These are phyloP conservation scores for Spatholobus suberectus DNA, from an alignment of 306 rosid species.

Conservation along the genomic window DNA sequence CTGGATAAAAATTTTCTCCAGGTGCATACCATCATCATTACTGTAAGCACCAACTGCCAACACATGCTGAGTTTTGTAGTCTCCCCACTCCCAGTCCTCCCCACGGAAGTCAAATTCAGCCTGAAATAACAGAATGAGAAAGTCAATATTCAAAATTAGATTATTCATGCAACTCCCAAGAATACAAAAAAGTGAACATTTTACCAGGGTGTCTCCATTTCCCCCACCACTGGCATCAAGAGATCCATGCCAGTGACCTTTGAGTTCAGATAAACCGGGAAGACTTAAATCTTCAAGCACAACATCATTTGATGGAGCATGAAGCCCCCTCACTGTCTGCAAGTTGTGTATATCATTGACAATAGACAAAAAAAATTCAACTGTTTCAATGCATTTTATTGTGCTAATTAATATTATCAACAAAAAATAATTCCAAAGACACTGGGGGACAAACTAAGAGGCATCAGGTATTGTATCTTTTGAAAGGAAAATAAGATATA, in stretches of 20 bases:
- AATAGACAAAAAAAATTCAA: constrained; percentile 24
- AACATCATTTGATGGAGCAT: constrained; percentile 72
- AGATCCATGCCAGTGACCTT: constrained; percentile 93
- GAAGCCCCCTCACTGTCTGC: constrained; percentile 80
- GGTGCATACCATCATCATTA: constrained; percentile 82
- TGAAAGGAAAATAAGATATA: constrained; percentile 12
- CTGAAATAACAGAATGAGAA: constrained; percentile 58
- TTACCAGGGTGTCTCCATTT: constrained; percentile 94
- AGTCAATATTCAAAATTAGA: constrained; percentile 34
- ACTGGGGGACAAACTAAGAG: constrained; percentile 35
- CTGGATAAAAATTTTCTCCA: constrained; percentile 84
- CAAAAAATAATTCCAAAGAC: constrained; percentile 16
- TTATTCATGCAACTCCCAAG: constrained; percentile 33
- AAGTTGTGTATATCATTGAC: constrained; percentile 24
- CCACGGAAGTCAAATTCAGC: constrained; percentile 95
- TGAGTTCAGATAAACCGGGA: constrained; percentile 91
- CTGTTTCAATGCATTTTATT: constrained; percentile 15
- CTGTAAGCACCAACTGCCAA: constrained; percentile 90
- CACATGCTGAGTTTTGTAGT: constrained; percentile 90
- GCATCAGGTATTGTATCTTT: constrained; percentile 18
- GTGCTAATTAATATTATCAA: constrained; percentile 21
- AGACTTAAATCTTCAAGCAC: constrained; percentile 80
- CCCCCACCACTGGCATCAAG: constrained; percentile 99
- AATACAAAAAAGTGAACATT: constrained; percentile 26
- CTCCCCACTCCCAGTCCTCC: constrained; percentile 99